Evolutionary conservation across 192 early-diverging fungal species (phyloP).

Genomic region (Chytriomyces hyalinus): DNA sequence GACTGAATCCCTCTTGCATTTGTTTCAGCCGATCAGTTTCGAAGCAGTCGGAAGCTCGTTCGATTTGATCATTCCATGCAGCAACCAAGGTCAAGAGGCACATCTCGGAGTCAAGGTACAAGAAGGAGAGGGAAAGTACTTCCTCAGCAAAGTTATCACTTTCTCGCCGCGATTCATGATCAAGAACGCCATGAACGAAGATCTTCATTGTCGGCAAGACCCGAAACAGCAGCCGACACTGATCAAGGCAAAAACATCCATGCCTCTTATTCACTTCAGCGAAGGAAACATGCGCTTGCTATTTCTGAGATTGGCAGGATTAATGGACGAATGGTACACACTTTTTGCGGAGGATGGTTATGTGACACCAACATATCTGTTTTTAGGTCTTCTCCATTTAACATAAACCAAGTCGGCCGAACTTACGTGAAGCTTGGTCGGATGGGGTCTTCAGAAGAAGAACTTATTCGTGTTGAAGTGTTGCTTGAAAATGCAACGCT

Average conservation of each 20-base stretch:
- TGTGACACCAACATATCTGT: neutral
- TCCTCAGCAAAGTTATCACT: slow-evolving; percentile 84
- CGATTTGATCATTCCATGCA: slow-evolving; percentile 73
- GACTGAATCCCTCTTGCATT: slow-evolving; percentile 9
- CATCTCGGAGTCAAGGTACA: slow-evolving; percentile 85
- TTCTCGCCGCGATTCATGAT: slow-evolving; percentile 90
- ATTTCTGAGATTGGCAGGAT: slow-evolving; percentile 66
- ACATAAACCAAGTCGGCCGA: slow-evolving; percentile 85
- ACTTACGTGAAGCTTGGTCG: slow-evolving; percentile 77
- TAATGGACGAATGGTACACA: slow-evolving; percentile 71
- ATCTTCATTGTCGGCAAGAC: slow-evolving; percentile 76
- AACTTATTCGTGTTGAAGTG: slow-evolving; percentile 80
- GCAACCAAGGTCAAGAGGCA: slow-evolving; percentile 57
- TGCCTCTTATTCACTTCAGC: slow-evolving; percentile 72
- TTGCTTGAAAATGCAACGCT: slow-evolving; percentile 89
- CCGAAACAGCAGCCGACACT: slow-evolving; percentile 57
- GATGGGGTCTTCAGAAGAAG: slow-evolving; percentile 61
- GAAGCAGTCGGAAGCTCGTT: slow-evolving; percentile 90
- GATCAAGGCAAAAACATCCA: slow-evolving; percentile 58
- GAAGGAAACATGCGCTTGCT: slow-evolving; percentile 66
- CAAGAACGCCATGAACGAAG: slow-evolving; percentile 76
- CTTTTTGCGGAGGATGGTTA: neutral
- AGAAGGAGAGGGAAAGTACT: slow-evolving; percentile 84
- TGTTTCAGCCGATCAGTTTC: slow-evolving; percentile 81
- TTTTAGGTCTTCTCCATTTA: slow-evolving; percentile 68